phyloP scores from a whole-genome alignment of 2,329 filamentous ascomycete species.

The Colletotrichum lupini region DNA sequence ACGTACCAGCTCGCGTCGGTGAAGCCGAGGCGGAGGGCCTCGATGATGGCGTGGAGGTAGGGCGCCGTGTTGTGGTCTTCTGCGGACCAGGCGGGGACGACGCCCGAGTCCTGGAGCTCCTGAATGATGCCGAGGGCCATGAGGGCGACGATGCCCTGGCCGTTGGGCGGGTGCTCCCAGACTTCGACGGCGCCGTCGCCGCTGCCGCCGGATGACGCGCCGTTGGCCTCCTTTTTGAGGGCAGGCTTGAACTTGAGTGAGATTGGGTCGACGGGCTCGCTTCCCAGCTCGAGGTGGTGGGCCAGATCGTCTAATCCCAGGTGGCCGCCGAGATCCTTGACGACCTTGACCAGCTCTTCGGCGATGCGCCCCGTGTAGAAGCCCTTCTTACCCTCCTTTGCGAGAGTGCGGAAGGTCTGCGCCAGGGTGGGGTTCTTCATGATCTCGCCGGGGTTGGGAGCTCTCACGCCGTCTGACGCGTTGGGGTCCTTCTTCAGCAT shows the following conservation, averaged over 20 bases:
- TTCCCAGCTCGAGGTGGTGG: slow-evolving; percentile 75
- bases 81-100: slow-evolving; percentile 76
- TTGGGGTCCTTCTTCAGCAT: slow-evolving; percentile 84
- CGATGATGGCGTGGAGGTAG: slow-evolving; percentile 88
- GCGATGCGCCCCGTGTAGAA: slow-evolving; percentile 92
- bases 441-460: slow-evolving; percentile 84
- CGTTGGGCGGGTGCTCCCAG: slow-evolving; percentile 98
- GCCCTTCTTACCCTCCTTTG: slow-evolving; percentile 83
- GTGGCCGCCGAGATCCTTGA: slow-evolving; percentile 80
- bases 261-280: slow-evolving; percentile 86
- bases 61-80: slow-evolving; percentile 83
- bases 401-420: slow-evolving; percentile 82
- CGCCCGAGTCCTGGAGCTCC: slow-evolving; percentile 79
- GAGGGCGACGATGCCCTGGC: slow-evolving; percentile 93
- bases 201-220: slow-evolving; percentile 1
- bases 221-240: slow-evolving; percentile 16
- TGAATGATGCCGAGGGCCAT: slow-evolving; percentile 95
- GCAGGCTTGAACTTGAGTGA: slow-evolving; percentile 75
- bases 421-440: slow-evolving; percentile 88
- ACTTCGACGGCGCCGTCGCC: slow-evolving; percentile 69
- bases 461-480: slow-evolving; percentile 76
- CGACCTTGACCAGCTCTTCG: slow-evolving; percentile 81
- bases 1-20: slow-evolving; percentile 92
- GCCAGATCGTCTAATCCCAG: slow-evolving; percentile 84
- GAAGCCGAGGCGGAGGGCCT: slow-evolving; percentile 89